Conservation (phyloP, 495 filamentous ascomycete genomes). For the Aspergillus ellipticus region DNA sequence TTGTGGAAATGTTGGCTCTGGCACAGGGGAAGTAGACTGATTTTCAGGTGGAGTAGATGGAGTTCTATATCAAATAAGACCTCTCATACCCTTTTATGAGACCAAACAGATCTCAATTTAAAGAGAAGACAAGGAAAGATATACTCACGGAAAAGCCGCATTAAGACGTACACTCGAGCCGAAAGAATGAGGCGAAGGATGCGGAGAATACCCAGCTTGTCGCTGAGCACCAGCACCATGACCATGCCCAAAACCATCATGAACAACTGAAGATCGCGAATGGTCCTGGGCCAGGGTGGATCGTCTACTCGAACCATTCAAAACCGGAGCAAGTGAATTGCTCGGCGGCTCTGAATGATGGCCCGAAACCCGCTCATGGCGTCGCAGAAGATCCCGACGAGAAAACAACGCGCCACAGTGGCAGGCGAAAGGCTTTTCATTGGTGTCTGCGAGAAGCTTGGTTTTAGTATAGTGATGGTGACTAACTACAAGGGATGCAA, state of each 20-base stretch:
- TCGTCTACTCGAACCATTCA: too few relatives aligned
- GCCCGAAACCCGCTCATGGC: constrained; percentile 6
- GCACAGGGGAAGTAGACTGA: too few relatives aligned
- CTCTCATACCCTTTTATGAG: too few relatives aligned
- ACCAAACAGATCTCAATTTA: too few relatives aligned
- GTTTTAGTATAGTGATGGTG: neutral
- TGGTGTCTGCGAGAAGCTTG: neutral
- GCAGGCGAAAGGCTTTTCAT: constrained; percentile 9
- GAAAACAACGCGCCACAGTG: constrained; percentile 1
- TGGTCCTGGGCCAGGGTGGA: too few relatives aligned
- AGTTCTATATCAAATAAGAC: too few relatives aligned
- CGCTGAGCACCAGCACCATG: neutral
- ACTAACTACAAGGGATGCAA: neutral
- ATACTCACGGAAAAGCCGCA: too few relatives aligned
- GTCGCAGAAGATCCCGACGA: constrained; percentile 2
- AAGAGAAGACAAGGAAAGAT: too few relatives aligned
- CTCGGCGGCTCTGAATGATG: neutral
- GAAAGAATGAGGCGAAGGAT: neutral
- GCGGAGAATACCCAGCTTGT: too few relatives aligned
- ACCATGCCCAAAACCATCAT: neutral
- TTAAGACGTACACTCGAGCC: neutral
- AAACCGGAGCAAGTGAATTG: too few relatives aligned
- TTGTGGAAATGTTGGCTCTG: too few relatives aligned
- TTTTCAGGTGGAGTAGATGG: too few relatives aligned
- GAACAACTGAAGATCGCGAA: neutral